phyloP scores from a whole-genome alignment of 2,329 filamentous ascomycete genomes.

The Alternaria angustiovoidea region DNA sequence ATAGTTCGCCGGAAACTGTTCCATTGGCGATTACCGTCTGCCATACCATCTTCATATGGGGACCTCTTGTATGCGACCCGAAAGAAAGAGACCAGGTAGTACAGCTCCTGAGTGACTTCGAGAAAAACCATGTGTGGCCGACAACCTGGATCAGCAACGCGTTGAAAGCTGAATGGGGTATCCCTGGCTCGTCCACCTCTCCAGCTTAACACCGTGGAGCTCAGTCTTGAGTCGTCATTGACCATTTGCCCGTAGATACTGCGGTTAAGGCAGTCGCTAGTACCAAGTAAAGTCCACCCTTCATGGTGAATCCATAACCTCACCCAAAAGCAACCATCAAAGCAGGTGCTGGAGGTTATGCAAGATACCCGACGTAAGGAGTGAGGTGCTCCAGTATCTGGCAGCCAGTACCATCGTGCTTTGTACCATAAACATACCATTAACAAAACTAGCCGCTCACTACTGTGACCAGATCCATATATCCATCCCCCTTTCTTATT shows the following conservation, averaged over 20 bases:
- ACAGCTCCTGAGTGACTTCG: conserved; percentile 32
- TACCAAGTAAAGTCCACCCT: neutral
- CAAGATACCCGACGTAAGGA: neutral
- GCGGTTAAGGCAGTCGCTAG: neutral
- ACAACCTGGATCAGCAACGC: conserved; percentile 43
- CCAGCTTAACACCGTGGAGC: neutral
- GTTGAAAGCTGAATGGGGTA: conserved; percentile 38
- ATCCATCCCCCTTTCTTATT: neutral
- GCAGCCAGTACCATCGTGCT: neutral
- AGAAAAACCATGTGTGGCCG: conserved; percentile 38
- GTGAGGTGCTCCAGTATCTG: neutral
- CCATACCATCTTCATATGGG: conserved; percentile 42
- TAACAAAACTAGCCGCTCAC: neutral
- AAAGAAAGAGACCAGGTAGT: conserved; percentile 34
- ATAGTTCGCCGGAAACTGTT: conserved; percentile 35
- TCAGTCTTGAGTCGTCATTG: neutral
- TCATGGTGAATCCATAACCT: neutral
- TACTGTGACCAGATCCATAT: neutral
- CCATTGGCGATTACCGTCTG: conserved; percentile 35
- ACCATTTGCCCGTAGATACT: neutral
- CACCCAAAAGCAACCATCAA: neutral
- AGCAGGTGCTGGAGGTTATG: neutral
- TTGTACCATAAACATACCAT: neutral
- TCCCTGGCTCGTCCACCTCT: conserved; percentile 1
- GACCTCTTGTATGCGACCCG: conserved; percentile 28